Conservation (phyloP, 164 flowering plant genomes). For the Berberis vulgaris region DNA sequence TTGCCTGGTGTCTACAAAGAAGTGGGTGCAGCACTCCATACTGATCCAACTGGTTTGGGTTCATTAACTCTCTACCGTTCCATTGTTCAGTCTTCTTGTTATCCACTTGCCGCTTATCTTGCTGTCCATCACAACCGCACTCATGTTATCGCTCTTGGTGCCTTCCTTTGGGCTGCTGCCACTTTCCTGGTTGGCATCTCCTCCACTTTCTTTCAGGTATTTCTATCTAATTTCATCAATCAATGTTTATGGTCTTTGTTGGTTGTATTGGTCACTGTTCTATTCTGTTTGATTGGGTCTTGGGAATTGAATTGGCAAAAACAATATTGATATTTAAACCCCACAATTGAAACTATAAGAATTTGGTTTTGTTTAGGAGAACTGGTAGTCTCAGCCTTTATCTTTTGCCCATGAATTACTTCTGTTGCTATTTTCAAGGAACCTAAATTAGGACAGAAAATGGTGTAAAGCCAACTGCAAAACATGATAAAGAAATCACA, state of each 20-base stretch:
- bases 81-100: conserved; percentile 68
- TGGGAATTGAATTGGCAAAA: no score
- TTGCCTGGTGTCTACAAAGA: conserved; percentile 83
- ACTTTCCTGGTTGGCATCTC: conserved; percentile 85
- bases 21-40: conserved; percentile 70
- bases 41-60: conserved; percentile 70
- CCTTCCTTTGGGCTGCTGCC: conserved; percentile 86
- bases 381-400: no score
- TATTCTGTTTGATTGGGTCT: no score
- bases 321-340: no score
- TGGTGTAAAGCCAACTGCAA: no score
- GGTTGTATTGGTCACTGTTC: no score
- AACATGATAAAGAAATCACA: no score
- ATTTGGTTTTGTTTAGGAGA: no score
- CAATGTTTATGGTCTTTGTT: neutral
- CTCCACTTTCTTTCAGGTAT: conserved; percentile 63
- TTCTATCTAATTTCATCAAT: neutral
- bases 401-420: no score
- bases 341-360: no score
- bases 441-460: no score
- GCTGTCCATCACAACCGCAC: conserved; percentile 66
- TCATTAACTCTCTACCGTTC: conserved; percentile 73
- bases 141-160: conserved; percentile 76
- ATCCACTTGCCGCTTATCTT: conserved; percentile 67
- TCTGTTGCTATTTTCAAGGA: no score